phyloP scores from a whole-genome alignment of 352 stramenopile genomes.

The Phytophthora podocarpi region DNA sequence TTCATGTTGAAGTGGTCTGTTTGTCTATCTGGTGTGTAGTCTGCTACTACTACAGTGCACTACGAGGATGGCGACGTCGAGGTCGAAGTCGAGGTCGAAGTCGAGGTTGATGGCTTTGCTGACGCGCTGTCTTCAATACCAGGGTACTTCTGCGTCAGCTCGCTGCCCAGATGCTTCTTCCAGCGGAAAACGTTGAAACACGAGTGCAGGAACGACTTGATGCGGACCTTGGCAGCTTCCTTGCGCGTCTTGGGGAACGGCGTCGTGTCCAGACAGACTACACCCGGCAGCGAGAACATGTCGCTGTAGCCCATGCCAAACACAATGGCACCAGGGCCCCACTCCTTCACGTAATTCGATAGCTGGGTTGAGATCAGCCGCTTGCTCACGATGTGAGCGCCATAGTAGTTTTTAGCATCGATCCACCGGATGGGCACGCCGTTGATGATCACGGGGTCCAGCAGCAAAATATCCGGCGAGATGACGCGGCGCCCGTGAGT shows the following conservation, averaged over 20 bases:
- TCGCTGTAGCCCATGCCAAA: slow-evolving; percentile 90
- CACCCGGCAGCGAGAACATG: slow-evolving; percentile 84
- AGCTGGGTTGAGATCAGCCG: slow-evolving; percentile 82
- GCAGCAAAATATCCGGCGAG: slow-evolving; percentile 79
- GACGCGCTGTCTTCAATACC: slow-evolving; percentile 7
- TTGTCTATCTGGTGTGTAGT: not conserved
- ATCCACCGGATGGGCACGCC: slow-evolving; percentile 87
- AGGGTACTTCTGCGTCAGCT: slow-evolving; percentile 78
- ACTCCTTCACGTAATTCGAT: slow-evolving; percentile 86
- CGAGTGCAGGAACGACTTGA: slow-evolving; percentile 80
- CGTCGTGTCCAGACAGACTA: slow-evolving; percentile 84
- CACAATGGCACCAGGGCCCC: slow-evolving; percentile 81
- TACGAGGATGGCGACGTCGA: slow-evolving; percentile 1
- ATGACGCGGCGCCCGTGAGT: slow-evolving; percentile 77
- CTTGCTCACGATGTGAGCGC: slow-evolving; percentile 89
- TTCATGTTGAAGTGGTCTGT: slow-evolving; percentile 9
- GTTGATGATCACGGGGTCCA: slow-evolving; percentile 86
- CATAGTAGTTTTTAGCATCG: slow-evolving; percentile 90
- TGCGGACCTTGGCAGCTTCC: slow-evolving; percentile 70
- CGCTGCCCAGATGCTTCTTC: slow-evolving; percentile 80
- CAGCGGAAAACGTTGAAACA: slow-evolving; percentile 71
- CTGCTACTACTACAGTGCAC: slow-evolving; percentile 1
- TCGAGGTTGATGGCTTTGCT: slow-evolving; percentile 6
- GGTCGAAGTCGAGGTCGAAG: not conserved
- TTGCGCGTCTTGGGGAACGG: slow-evolving; percentile 80